Evolutionary conservation across 768 basidiomycete species (phyloP).

Genomic region (Termitomyces sp.): DNA sequence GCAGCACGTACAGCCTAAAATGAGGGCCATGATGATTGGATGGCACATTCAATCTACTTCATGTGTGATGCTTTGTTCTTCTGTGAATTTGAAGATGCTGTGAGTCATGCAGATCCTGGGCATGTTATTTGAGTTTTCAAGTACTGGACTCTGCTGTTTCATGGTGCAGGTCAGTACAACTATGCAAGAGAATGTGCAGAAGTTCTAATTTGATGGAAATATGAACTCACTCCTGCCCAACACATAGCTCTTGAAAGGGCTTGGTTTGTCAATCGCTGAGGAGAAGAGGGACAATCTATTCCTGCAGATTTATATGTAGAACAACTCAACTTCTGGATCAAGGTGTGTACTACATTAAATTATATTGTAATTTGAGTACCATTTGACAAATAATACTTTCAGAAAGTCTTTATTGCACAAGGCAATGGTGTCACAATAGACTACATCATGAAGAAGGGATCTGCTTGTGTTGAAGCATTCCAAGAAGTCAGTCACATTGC

Average conservation of each 20-base stretch:
- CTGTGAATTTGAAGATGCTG: conserved; percentile 24
- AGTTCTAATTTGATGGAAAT: background rate
- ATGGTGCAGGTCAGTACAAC: conserved; percentile 28
- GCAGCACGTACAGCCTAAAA: background rate
- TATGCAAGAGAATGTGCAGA: conserved; percentile 27
- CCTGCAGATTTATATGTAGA: conserved; percentile 26
- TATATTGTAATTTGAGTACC: no score
- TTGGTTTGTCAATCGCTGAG: conserved; percentile 27
- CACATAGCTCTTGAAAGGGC: conserved; percentile 14
- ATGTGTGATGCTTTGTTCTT: conserved; percentile 25
- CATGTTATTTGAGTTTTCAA: conserved; percentile 23
- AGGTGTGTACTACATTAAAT: background rate
- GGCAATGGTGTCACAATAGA: no score
- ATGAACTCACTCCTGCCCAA: background rate
- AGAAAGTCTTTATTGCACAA: no score
- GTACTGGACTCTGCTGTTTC: conserved; percentile 23
- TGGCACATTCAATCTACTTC: conserved; percentile 22
- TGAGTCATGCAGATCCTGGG: conserved; percentile 28
- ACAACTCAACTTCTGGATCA: conserved; percentile 9
- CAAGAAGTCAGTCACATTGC: no score
- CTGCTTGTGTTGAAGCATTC: no score
- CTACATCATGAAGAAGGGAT: no score
- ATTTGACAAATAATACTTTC: no score
- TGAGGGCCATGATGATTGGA: background rate
- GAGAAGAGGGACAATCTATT: conserved; percentile 21